Percentiles rank a stretch among this genome's conserved stretches.
phyloP scores from a whole-genome alignment of 768 basidiomycete species.

The Pisolithus albus region DNA sequence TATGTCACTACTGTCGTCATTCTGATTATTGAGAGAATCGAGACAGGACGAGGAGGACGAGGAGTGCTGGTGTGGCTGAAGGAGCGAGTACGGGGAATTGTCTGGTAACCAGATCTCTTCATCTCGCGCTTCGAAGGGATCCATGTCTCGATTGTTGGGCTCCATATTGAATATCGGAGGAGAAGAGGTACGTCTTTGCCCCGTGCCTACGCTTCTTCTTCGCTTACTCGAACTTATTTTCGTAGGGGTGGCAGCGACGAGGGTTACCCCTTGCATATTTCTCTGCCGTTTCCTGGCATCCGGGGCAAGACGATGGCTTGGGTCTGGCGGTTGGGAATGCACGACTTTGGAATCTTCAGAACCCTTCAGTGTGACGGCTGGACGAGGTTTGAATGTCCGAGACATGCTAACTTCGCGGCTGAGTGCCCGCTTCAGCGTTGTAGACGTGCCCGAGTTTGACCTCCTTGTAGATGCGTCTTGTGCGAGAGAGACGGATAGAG shows the following conservation, averaged over 20 bases:
- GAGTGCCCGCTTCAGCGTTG: constrained; percentile 46
- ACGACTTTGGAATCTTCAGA: constrained; percentile 2
- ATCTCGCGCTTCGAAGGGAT: constrained; percentile 19
- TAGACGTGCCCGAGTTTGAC: constrained; percentile 30
- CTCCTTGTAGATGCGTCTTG: constrained; percentile 46
- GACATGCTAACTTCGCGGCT: constrained; percentile 76
- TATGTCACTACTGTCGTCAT: constrained; percentile 5
- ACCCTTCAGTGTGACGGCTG: constrained; percentile 9
- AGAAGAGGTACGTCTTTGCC: constrained; percentile 4
- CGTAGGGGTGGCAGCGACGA: constrained; percentile 53
- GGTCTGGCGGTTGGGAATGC: constrained; percentile 11
- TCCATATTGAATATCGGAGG: constrained; percentile 1
- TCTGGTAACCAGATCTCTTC: constrained; percentile 36
- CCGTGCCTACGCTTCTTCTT: constrained; percentile 1
- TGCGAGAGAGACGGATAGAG: constrained; percentile 64
- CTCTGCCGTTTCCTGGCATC: constrained; percentile 3
- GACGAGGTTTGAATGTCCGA: constrained; percentile 52
- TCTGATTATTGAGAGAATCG: constrained; percentile 10
- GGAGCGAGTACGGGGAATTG: constrained; percentile 37
- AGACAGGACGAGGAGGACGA: constrained; percentile 22
- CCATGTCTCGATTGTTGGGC: constrained; percentile 1
- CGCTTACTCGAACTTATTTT: constrained; percentile 24
- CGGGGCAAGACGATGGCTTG: constrained; percentile 10
- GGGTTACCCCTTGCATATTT: constrained; percentile 20
- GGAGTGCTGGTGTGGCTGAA: constrained; percentile 22